Conservation (phyloP, 306 rosid species). For the Quercus engelmannii region DNA sequence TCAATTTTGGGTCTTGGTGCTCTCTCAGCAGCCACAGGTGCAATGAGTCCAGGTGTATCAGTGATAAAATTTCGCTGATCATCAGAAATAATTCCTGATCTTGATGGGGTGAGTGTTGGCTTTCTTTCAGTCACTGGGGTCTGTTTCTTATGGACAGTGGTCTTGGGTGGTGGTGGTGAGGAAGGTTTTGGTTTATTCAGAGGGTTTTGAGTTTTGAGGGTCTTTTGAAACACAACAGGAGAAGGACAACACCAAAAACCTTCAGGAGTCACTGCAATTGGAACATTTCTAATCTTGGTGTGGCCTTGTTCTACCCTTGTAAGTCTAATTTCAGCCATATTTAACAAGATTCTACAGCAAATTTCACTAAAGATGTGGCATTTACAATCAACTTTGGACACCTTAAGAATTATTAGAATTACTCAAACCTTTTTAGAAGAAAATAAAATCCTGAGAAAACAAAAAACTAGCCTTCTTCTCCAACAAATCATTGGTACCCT, state of each 20-base stretch:
- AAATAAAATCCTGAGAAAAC: constrained; percentile 9
- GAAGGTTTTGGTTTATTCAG: constrained; percentile 72
- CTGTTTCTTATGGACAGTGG: constrained; percentile 46
- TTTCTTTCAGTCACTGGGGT: constrained; percentile 45
- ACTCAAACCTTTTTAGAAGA: constrained; percentile 2
- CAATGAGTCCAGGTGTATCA: constrained; percentile 39
- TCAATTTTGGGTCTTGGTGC: constrained; percentile 59
- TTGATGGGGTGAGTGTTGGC: constrained; percentile 44
- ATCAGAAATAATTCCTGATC: constrained; percentile 47
- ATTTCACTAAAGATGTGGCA: constrained; percentile 30
- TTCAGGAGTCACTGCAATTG: constrained; percentile 92
- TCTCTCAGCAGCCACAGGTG: constrained; percentile 56
- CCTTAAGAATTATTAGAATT: background rate
- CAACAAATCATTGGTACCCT: constrained; percentile 14
- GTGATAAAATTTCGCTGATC: constrained; percentile 46
- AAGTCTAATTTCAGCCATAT: constrained; percentile 71
- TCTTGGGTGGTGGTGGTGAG: constrained; percentile 50
- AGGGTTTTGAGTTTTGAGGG: constrained; percentile 64
- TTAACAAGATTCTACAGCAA: constrained; percentile 27
- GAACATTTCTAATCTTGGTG: constrained; percentile 80
- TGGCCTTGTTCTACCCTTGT: constrained; percentile 65
- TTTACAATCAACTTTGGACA: constrained; percentile 23
- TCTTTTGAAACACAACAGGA: constrained; percentile 88
- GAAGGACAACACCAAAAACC: constrained; percentile 97
- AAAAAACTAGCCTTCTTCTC: constrained; percentile 19